Evolutionary conservation across 495 filamentous ascomycete genomes (phyloP).

Genomic region (Poronia punctata): DNA sequence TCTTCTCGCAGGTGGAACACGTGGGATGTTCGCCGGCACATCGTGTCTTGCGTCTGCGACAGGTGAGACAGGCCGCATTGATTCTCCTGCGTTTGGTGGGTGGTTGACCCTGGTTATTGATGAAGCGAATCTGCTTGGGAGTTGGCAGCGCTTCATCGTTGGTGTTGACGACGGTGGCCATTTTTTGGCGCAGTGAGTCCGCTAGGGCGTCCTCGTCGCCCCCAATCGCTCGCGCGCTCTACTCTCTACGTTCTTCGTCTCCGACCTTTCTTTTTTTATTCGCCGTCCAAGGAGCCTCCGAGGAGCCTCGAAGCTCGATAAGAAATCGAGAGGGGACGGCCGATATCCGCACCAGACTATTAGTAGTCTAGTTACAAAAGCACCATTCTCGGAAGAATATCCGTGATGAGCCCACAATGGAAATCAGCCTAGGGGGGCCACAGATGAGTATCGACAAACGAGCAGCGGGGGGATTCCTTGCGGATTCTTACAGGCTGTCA

Average conservation of each 20-base stretch:
- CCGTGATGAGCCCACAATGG: constrained; percentile 7
- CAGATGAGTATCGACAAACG: too few species aligned
- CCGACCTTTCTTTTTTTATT: background rate
- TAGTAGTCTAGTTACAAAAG: too few species aligned
- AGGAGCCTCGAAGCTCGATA: background rate
- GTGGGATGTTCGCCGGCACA: constrained; percentile 72
- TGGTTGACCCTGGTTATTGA: constrained; percentile 74
- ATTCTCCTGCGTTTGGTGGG: constrained; percentile 75
- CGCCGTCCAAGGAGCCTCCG: background rate
- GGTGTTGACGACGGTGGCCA: constrained; percentile 37
- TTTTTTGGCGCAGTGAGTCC: constrained; percentile 16
- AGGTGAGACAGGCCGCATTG: constrained; percentile 73
- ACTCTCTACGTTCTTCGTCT: background rate
- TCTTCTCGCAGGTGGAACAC: constrained; percentile 69
- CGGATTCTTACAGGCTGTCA: constrained; percentile 6
- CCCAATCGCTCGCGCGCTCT: too few species aligned
- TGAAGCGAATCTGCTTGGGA: constrained; percentile 63
- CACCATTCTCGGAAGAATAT: constrained; percentile 7
- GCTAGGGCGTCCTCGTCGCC: constrained; percentile 1
- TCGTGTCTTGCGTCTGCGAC: constrained; percentile 75
- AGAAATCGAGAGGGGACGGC: constrained; percentile 1
- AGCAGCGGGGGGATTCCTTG: constrained; percentile 12
- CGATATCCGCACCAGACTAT: constrained; percentile 8
- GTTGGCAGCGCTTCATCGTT: constrained; percentile 32
- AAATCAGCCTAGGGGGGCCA: constrained; percentile 2